Evolutionary conservation across 139 green algal genomes (phyloP).

Genomic region (Penium margaritaceum): DNA sequence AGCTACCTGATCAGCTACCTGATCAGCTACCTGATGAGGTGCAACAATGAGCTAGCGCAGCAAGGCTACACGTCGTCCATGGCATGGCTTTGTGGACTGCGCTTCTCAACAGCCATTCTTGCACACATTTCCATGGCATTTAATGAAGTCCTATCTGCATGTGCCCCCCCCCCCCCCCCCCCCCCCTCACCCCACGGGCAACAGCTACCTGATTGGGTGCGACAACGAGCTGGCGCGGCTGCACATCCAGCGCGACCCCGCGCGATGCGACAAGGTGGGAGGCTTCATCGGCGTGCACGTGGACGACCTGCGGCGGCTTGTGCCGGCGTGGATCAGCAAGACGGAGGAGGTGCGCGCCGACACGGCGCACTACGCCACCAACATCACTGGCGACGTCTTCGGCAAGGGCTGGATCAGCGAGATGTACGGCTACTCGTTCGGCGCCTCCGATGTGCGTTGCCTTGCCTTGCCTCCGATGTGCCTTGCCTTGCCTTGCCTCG

Average conservation of each 20-base stretch:
- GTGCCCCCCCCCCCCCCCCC: too few relatives aligned
- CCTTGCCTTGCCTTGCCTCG: background rate
- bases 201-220: slow-evolving; percentile 40
- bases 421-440: slow-evolving; percentile 57
- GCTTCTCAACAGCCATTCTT: too few relatives aligned
- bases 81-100: too few relatives aligned
- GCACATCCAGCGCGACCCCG: slow-evolving; percentile 33
- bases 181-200: too few relatives aligned
- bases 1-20: too few relatives aligned
- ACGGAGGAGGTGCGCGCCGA: slow-evolving; percentile 40
- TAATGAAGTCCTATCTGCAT: too few relatives aligned
- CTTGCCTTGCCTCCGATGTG: background rate
- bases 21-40: too few relatives aligned
- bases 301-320: slow-evolving; percentile 22
- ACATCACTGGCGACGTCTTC: slow-evolving; percentile 47
- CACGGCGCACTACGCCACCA: slow-evolving; percentile 37
- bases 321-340: slow-evolving; percentile 31
- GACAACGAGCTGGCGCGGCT: slow-evolving; percentile 31
- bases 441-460: slow-evolving; percentile 10
- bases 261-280: slow-evolving; percentile 36
- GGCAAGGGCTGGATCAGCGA: slow-evolving; percentile 51
- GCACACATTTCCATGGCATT: too few relatives aligned
- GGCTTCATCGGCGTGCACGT: slow-evolving; percentile 38
- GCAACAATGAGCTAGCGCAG: too few relatives aligned
- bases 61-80: too few relatives aligned